Conservation (phyloP, 2,329 filamentous ascomycete genomes). For the Exutisphaerella laricina region DNA sequence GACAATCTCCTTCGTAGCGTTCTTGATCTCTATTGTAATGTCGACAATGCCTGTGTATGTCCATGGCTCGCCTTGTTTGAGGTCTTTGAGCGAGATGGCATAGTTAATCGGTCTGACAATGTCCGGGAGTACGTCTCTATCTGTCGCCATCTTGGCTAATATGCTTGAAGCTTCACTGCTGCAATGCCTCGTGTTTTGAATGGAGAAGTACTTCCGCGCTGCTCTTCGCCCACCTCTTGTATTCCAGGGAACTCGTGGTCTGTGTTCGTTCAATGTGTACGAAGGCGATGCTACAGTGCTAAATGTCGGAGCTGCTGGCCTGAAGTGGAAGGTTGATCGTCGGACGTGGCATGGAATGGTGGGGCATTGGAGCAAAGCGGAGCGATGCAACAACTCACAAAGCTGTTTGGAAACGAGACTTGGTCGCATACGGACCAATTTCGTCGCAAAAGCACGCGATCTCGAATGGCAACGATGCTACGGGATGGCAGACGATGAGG, state of each 20-base stretch:
- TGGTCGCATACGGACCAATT: neutral
- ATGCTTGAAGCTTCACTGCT: conserved; percentile 29
- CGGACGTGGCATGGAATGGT: neutral
- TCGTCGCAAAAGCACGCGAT: too few relatives aligned
- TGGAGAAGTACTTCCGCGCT: too few relatives aligned
- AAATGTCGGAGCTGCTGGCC: neutral
- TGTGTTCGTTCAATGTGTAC: too few relatives aligned
- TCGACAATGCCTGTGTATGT: conserved; percentile 79
- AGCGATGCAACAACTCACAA: neutral
- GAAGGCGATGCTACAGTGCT: neutral
- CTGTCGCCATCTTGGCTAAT: conserved; percentile 40
- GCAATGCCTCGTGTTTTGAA: conserved; percentile 20
- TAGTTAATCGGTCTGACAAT: conserved; percentile 84
- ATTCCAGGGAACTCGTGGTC: too few relatives aligned
- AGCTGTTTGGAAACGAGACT: neutral
- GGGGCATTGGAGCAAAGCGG: neutral
- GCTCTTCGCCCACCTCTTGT: conserved; percentile 1
- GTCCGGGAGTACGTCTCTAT: conserved; percentile 41
- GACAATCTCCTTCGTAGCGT: conserved; percentile 68
- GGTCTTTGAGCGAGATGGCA: conserved; percentile 69
- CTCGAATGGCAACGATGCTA: too few relatives aligned
- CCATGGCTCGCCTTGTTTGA: conserved; percentile 68
- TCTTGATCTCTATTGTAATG: conserved; percentile 68
- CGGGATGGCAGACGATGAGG: too few relatives aligned
- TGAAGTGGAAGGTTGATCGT: conserved; percentile 1